Evolutionary conservation across 1,139 yeast species (phyloP), one percentile per base, ranked within the genome.

Genomic region (Geotrichum restrictum): DNA sequence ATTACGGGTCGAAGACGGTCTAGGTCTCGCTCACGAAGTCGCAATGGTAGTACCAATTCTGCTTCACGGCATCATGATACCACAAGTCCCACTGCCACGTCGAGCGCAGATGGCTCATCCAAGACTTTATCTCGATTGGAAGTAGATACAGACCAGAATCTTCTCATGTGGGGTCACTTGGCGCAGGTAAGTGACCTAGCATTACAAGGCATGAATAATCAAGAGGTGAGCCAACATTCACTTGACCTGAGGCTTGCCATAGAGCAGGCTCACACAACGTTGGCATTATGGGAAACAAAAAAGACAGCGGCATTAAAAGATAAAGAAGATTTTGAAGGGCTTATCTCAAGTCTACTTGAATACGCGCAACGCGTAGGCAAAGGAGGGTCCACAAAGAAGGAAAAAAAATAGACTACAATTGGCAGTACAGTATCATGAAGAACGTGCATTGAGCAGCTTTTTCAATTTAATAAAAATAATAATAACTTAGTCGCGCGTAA

Each of bases 341-440:
- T 84, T 57, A 85, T 84, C 36, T 88, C 83, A 64, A 82, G 81
- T 58, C 70, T 83, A 58, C 82, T 83, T 36, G 91, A 86, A 19
- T 82, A 83, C 64, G 82, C 85, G 32, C 89, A 84, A 62, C 57
- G 69, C 31, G 48, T 42, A n/a, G 56, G 53, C 11, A 50, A 44
- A n/a, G 38, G 37, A 11, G 32, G 47, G 24, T 33, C 18, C 5
- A 49, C 36, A 27, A 32, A 49, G 38, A 49, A 45, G 41, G 22
- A 45, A 34, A 34, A 24, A 24, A 24, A 24, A 24, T 24, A 24
- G 8, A 24, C 29, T 24, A 24, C 29, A 24, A 24, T 8, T 24
- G 5, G 5, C 29, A 24, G 29, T 24, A n/a, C n/a, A n/a, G n/a
- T n/a, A n/a, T n/a, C n/a, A n/a, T n/a, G n/a, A n/a, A n/a, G n/a